Evolutionary conservation across 345 rosid species (phyloP), one percentile per base, ranked within the genome.

Genomic region (Populus nigra): DNA sequence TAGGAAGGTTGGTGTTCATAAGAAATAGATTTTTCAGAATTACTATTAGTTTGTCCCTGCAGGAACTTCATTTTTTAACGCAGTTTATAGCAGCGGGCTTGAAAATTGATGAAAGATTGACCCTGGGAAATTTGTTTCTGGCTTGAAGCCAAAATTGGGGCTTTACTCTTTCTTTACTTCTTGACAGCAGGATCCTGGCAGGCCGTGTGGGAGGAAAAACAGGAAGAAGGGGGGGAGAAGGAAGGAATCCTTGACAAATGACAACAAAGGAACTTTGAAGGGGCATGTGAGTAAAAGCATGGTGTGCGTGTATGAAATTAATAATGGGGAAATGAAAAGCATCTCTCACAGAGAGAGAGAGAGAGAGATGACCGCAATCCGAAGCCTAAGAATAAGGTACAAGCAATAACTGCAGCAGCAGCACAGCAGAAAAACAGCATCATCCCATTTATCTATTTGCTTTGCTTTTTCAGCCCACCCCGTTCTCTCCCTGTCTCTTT

Each of bases 351-450:
- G n/a, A 20, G 59, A 53, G 61, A 53, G 23, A 50, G 57, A 50
- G 57, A n/a, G 79, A 50, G 76, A 50, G 33, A 66, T 39, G 63
- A 31, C 76, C 79, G 74, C 78, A 69, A 72, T 55, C 53, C 77
- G 70, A 79, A 82, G 80, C 87, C 83, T 76, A 59, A 63, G 79
- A 77, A 45, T 53, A 67, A 75, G 83, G 83, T 45, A 74, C 33
- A 16, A 65, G 39, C 77, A 79, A 59, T 80, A 59, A 71, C 82
- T 77, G 82, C 80, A 77, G 10, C 73, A 72, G 23, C 68, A 78
- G 38, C 78, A 43, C 76, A 67, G 68, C 81, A 83, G 71, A 72
- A 76, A 47, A 72, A 69, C 83, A 78, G 68, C 82, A 79, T 75
- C 90, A 81, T 75, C 84, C 57, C 78, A 73, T 75, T 79, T 79